Base-by-base conservation (phyloP, 331 rosid species). In the Acacia pycnantha region DNA sequence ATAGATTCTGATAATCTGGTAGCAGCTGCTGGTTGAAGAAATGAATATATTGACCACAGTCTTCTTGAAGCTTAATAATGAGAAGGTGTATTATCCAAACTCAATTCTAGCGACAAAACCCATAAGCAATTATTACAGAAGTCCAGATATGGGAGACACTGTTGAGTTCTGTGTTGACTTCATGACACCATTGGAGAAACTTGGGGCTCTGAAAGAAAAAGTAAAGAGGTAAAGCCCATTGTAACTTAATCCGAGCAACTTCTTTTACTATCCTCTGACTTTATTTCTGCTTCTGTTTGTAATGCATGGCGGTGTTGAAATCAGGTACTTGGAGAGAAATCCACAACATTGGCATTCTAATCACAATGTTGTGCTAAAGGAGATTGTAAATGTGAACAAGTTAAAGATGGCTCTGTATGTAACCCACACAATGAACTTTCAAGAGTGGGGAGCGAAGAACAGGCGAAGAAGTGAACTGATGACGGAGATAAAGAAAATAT, bases 1-100 rank as follows among this genome's bases (percentile, higher is more conserved):
- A 79, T 22, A 43, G 54, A 62, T 67, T 56, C 33, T 58, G n/a
- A 41, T 79, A 22, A 53, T 77, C 53, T 81, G 70, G 43, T 40
- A 33, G 81, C 93, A 95, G 99, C 59, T 95, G 85, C 46, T 90
- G 86, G 99, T 95, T 59, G 98, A 95, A 78, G 98, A 95, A 87
- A 95, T 95, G 99, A 95, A 95, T 79, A 90, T 95, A 85, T 79
- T 93, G 85, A 93, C 85, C 0, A 95, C 98, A 3, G 92, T 95
- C 62, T 93, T 95, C 94, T 86, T 93, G 87, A 95, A 93, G 85
- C 91, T 90, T 80, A 82, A 86, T 77, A 90, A 90, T 47, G 99
- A 95, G 80, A 93, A 93, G 87, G 88, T 95, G 18, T 93, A 86
- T 82, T 95, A 80, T 89, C 98, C 99, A 50, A 95, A 93, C 84